These are phyloP conservation scores for Aegilops tauschii DNA, from an alignment of 176 grass and related monocot genomes.

Conservation along the genomic window DNA sequence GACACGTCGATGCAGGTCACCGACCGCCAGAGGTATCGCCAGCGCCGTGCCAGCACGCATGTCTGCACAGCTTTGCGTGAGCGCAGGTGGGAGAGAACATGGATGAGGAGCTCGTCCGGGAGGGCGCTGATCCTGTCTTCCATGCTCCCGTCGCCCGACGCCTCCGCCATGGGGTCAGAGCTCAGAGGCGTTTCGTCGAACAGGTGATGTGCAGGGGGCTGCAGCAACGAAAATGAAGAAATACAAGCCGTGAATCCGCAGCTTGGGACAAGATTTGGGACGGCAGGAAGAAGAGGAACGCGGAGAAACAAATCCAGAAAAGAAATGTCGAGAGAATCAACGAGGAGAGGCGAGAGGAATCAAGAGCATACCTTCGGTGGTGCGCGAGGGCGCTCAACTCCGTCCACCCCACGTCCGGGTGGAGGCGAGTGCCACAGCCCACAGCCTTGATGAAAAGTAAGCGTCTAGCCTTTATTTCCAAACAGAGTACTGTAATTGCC, in stretches of 20 bases:
- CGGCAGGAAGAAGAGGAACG: background rate
- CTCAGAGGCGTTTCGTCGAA: constrained; percentile 7
- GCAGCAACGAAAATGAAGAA: background rate
- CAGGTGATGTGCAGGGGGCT: background rate
- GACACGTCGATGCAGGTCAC: background rate
- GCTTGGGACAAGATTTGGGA: background rate
- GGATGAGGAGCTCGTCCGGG: background rate
- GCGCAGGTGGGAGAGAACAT: background rate
- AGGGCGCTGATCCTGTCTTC: background rate
- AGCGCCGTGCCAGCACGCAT: constrained; percentile 5
- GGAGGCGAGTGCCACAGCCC: too few relatives aligned
- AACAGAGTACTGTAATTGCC: too few relatives aligned
- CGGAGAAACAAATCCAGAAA: too few relatives aligned
- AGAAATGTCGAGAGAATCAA: background rate
- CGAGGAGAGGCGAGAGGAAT: background rate
- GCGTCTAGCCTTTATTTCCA: too few relatives aligned
- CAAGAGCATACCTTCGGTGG: background rate
- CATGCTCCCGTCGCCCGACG: background rate
- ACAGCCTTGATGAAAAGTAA: too few relatives aligned
- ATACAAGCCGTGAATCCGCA: background rate
- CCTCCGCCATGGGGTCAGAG: background rate
- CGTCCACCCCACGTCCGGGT: too few relatives aligned
- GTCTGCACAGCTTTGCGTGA: background rate
- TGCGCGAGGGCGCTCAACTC: background rate
- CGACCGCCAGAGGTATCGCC: constrained; percentile 25